phyloP scores from a whole-genome alignment of 1,139 yeast genomes.

The Hemisphaericaspora subhashii region DNA sequence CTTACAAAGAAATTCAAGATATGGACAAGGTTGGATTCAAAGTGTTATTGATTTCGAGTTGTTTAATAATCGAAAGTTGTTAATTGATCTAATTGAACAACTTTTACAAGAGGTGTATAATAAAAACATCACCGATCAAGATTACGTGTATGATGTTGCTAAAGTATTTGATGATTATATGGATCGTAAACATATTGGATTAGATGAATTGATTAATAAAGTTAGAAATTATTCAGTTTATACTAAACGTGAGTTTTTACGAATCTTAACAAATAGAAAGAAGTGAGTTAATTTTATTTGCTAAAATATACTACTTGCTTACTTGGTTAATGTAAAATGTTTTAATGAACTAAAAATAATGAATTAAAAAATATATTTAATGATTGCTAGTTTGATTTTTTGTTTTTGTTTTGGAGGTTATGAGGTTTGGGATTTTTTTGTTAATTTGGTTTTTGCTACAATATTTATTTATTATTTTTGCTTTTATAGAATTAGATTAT shows the following conservation, averaged over 20 bases:
- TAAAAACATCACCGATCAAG: constrained; percentile 6
- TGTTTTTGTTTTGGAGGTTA: too few relatives aligned
- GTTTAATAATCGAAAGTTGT: constrained; percentile 12
- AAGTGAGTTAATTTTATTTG: too few relatives aligned
- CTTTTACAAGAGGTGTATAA: constrained; percentile 10
- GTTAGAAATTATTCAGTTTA: constrained; percentile 14
- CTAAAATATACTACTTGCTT: too few relatives aligned
- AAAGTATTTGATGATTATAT: constrained; percentile 16
- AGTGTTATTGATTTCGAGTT: constrained; percentile 11
- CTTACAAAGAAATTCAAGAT: constrained; percentile 10
- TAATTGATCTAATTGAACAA: constrained; percentile 15
- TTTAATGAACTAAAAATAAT: not conserved
- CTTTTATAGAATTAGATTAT: too few relatives aligned
- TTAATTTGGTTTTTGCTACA: not conserved
- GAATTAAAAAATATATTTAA: not conserved
- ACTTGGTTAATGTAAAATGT: too few relatives aligned
- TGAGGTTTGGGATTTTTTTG: constrained; percentile 6
- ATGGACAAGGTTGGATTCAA: constrained; percentile 17
- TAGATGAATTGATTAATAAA: constrained; percentile 12
- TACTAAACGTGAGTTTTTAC: constrained; percentile 14
- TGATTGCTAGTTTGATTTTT: not conserved
- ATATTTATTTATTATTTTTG: too few relatives aligned
- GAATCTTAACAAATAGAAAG: constrained; percentile 11
- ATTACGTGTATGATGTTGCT: constrained; percentile 12
- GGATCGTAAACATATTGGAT: constrained; percentile 12